Percentiles rank a stretch among this genome's conserved stretches.
These are phyloP conservation scores for Fusarium nisikadoi DNA, from an alignment of 2,329 filamentous ascomycete genomes.

Conservation along the genomic window DNA sequence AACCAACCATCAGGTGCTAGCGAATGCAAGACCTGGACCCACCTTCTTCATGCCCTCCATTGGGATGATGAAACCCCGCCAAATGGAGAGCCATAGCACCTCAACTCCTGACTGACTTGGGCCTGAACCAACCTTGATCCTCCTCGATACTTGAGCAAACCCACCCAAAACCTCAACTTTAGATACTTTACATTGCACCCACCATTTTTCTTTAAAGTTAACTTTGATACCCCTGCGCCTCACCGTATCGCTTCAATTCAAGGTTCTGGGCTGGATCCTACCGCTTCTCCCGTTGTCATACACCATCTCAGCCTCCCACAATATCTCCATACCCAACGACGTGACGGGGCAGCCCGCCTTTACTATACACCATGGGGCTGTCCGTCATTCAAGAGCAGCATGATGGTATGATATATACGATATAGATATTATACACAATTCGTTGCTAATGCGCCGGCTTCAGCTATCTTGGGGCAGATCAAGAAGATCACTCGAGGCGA, in stretches of 20 bases:
- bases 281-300: slow-evolving; percentile 5
- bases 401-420: slow-evolving; percentile 46
- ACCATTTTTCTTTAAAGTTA: slow-evolving; percentile 14
- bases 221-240: slow-evolving; percentile 31
- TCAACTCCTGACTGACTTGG: slow-evolving; percentile 38
- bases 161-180: not conserved
- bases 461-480: slow-evolving; percentile 62
- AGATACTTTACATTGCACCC: slow-evolving; percentile 5
- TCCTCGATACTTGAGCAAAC: slow-evolving; percentile 13
- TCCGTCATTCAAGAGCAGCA: slow-evolving; percentile 89
- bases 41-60: slow-evolving; percentile 24
- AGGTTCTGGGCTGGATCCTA: not conserved
- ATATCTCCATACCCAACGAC: slow-evolving; percentile 26
- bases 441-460: slow-evolving; percentile 32
- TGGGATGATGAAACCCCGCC: slow-evolving; percentile 42
- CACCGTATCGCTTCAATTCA: slow-evolving; percentile 1
- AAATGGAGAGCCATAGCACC: slow-evolving; percentile 13
- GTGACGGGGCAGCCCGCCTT: slow-evolving; percentile 44
- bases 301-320: slow-evolving; percentile 1
- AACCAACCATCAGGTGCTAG: slow-evolving; percentile 34
- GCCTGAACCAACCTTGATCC: slow-evolving; percentile 23
- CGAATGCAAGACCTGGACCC: slow-evolving; percentile 1
- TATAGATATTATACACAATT: not conserved
- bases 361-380: slow-evolving; percentile 74
- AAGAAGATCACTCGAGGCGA: slow-evolving; percentile 83